Base-by-base conservation (phyloP, 805 yeast species). In the Suhomyces xylopsoci region DNA sequence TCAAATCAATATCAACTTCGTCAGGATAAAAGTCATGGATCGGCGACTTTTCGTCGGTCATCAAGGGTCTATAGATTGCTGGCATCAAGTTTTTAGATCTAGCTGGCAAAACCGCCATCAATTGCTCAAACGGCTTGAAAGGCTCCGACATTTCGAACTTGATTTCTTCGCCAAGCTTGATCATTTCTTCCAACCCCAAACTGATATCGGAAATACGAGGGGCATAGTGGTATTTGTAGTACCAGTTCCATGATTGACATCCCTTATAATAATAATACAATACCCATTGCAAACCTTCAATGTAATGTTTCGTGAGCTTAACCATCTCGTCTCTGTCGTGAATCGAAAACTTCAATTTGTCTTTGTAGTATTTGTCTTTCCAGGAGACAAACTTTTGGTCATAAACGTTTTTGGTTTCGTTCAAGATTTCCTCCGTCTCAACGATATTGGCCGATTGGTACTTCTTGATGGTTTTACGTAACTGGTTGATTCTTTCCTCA, bases 271-370 rank as follows among this genome's bases (percentile, higher is more conserved):
- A 93, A 73, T 93, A 93, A 63, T 80, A 84, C 68, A 94, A 75
- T 12, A 94, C 98, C 99, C 99, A 93, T 71, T 93, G 99, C 56
- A 93, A 77, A 58, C 99, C 99, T 69, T 92, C 97, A 42, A 94
- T 77, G 65, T 92, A 94, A 64, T 89, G 91, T 59, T 83, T 83
- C 7, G 96, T 80, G 57, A 90, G 66, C 8, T 82, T 84, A n/a
- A 67, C 68, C 58, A 92, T 70, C 53, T 81, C 69, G 0, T 81
- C 87, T 22, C 78, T 80, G 58, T 87, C 87, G 32, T 82, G 68
- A 51, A 84, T 76, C 4, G 85, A 77, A 56, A 90, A 90, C 2
- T 81, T 83, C 55, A 94, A 76, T 65, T 94, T 94, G n/a, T 82
- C 82, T 55, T 81, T 80, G 69, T 94, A 94, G 66, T 94, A 94